These are phyloP conservation scores for Verticillium isaacii DNA, from an alignment of 2,329 filamentous ascomycete species.

Conservation along the genomic window DNA sequence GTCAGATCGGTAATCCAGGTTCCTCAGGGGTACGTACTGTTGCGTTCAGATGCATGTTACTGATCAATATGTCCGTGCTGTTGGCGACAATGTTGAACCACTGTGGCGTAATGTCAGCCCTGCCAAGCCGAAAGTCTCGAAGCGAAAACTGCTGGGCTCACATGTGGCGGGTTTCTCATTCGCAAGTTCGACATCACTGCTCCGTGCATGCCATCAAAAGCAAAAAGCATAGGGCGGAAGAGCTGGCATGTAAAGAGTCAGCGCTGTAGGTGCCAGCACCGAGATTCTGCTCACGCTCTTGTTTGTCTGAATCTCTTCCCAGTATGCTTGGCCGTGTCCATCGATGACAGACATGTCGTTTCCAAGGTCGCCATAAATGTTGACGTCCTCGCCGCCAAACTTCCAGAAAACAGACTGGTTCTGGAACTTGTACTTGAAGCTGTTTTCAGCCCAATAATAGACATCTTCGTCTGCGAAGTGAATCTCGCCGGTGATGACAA, in stretches of 20 bases:
- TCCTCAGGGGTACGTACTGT: not conserved
- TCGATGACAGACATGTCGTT: constrained; percentile 35
- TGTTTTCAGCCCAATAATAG: constrained; percentile 59
- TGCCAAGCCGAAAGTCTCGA: not conserved
- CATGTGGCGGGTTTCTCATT: constrained; percentile 48
- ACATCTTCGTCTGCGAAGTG: constrained; percentile 61
- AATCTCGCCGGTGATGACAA: constrained; percentile 51
- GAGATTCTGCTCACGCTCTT: constrained; percentile 19
- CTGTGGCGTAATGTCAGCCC: constrained; percentile 8
- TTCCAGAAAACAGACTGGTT: constrained; percentile 46
- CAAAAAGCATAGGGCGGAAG: constrained; percentile 53
- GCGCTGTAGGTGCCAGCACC: constrained; percentile 56
- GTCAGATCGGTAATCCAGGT: not conserved
- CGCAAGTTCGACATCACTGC: constrained; percentile 55
- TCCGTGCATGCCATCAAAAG: constrained; percentile 50
- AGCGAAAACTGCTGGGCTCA: not conserved
- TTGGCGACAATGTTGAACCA: constrained; percentile 59
- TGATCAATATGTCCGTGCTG: constrained; percentile 58
- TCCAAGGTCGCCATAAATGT: constrained; percentile 56
- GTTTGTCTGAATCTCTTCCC: constrained; percentile 9
- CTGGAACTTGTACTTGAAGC: constrained; percentile 61
- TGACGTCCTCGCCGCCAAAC: constrained; percentile 35
- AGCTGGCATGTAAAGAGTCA: constrained; percentile 39
- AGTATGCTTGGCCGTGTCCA: constrained; percentile 51
- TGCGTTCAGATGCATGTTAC: constrained; percentile 50